Evolutionary conservation across 108 stramenopile species (phyloP).

Genomic region (Aureococcus anophagefferens): DNA sequence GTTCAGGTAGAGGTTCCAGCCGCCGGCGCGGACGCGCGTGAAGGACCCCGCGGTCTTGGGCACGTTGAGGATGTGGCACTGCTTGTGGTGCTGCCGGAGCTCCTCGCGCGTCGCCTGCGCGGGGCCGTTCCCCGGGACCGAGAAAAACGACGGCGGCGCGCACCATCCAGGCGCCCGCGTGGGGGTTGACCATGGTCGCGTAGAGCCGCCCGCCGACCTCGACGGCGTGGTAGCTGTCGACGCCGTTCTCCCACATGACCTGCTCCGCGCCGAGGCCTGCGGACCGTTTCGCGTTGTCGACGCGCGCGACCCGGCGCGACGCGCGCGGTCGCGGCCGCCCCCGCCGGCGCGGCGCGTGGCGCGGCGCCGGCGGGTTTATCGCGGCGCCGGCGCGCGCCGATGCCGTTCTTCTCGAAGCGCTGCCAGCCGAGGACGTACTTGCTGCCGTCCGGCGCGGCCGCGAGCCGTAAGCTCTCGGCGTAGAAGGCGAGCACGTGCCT

Average conservation of each 20-base stretch:
- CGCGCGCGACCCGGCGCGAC: too few relatives aligned
- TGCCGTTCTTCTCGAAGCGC: background rate
- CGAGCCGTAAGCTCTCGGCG: background rate
- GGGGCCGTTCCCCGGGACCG: too few relatives aligned
- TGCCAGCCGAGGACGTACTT: background rate
- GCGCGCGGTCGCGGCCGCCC: too few relatives aligned
- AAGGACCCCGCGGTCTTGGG: background rate
- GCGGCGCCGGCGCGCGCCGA: too few relatives aligned
- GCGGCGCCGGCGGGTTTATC: too few relatives aligned
- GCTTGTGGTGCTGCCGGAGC: background rate
- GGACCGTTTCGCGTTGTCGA: too few relatives aligned
- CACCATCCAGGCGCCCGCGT: background rate
- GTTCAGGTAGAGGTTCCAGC: background rate
- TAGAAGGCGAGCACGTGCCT: background rate
- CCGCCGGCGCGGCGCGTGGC: too few relatives aligned
- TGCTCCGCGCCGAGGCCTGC: background rate
- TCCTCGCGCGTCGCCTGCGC: background rate
- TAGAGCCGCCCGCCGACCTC: background rate
- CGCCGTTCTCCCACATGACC: background rate
- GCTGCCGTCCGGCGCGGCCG: background rate
- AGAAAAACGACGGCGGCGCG: too few relatives aligned
- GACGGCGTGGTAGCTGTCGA: background rate
- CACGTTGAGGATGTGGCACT: background rate
- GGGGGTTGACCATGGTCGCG: background rate
- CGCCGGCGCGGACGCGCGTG: background rate